Percentiles rank a stretch among this genome's conserved stretches.
Conservation (phyloP, 2,329 filamentous ascomycete species). For the Cladophialophora immunda region DNA sequence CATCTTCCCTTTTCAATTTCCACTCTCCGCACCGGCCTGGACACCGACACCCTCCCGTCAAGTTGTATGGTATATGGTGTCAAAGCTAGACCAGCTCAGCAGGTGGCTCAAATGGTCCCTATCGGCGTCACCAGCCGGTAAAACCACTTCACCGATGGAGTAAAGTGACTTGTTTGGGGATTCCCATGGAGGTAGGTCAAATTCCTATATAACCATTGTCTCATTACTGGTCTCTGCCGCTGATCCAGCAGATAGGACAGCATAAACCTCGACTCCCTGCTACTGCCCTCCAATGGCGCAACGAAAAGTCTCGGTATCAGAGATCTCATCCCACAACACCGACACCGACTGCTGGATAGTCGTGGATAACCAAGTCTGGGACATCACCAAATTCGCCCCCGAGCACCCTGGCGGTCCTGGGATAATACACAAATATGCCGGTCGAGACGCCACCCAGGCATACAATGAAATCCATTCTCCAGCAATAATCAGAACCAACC, state of each 20-base stretch:
- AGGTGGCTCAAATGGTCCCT: constrained; percentile 11
- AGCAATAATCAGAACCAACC: constrained; percentile 55
- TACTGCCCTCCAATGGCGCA: constrained; percentile 15
- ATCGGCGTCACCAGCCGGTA: neutral
- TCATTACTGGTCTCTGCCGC: neutral
- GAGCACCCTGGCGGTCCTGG: constrained; percentile 68
- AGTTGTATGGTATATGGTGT: neutral
- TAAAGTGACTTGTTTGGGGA: neutral
- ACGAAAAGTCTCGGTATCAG: constrained; percentile 32
- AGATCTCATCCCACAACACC: constrained; percentile 59
- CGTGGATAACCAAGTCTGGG: constrained; percentile 72
- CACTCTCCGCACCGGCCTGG: constrained; percentile 27
- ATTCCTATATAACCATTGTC: neutral
- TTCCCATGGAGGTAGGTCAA: neutral
- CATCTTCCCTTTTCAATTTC: neutral
- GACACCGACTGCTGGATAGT: constrained; percentile 70
- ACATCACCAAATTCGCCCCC: constrained; percentile 72
- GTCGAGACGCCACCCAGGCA: constrained; percentile 62
- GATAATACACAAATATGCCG: constrained; percentile 55
- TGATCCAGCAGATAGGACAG: neutral
- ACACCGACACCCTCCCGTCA: constrained; percentile 18
- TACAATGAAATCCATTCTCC: constrained; percentile 64
- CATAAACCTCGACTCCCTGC: neutral
- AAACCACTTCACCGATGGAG: constrained; percentile 8
- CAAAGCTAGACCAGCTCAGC: neutral